Percentiles rank a stretch among this genome's conserved stretches.
These are phyloP conservation scores for Penicillium bovifimosum DNA, from an alignment of 495 filamentous ascomycete species.

Conservation along the genomic window DNA sequence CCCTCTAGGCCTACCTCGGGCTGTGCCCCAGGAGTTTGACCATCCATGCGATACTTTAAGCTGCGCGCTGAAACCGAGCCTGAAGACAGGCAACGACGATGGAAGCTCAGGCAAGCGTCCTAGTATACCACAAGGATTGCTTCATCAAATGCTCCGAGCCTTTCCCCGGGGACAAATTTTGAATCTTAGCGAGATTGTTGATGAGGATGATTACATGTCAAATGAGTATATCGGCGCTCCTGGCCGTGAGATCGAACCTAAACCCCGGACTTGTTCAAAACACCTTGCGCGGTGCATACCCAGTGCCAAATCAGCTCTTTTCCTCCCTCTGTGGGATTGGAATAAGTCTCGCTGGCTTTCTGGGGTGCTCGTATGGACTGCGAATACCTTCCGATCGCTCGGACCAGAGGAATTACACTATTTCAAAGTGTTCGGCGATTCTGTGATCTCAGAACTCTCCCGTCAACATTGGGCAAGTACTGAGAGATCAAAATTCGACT, in stretches of 20 bases:
- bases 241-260: background rate
- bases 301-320: conserved; percentile 49
- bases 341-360: conserved; percentile 59
- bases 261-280: conserved; percentile 1
- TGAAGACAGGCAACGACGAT: background rate
- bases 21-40: background rate
- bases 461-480: conserved; percentile 44
- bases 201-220: background rate
- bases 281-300: conserved; percentile 32
- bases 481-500: conserved; percentile 59
- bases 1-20: conserved; percentile 2
- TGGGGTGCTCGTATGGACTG: conserved; percentile 53
- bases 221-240: background rate
- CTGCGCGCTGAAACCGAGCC: conserved; percentile 5
- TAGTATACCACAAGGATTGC: conserved; percentile 14
- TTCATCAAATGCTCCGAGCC: conserved; percentile 21
- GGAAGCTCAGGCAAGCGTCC: background rate
- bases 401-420: conserved; percentile 46
- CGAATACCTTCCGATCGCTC: conserved; percentile 37
- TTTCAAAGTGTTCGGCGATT: conserved; percentile 54
- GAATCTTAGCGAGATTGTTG: conserved; percentile 3
- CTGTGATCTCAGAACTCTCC: conserved; percentile 55
- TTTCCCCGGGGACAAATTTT: conserved; percentile 31
- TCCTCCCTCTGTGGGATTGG: conserved; percentile 59
- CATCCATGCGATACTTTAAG: conserved; percentile 11